Evolutionary conservation across 768 basidiomycete genomes (phyloP), one percentile per base, ranked within the genome.

Genomic region (Boletus rex-veris): DNA sequence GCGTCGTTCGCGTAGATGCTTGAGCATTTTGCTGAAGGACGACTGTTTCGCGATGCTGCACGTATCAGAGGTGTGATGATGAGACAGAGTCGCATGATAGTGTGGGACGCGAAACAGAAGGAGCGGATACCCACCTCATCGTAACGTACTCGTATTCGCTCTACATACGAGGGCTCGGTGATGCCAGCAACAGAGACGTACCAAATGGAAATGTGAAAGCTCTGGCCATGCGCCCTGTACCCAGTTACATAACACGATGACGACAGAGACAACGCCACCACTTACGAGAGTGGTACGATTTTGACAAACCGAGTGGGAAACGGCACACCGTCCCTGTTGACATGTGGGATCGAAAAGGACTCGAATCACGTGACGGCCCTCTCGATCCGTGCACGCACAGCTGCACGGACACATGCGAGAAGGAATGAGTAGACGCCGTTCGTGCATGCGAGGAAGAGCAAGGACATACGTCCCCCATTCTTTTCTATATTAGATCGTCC

Each of bases 121-220:
- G 4, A 36, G 18, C 4, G n/a, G 18, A 7, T 7, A 67, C 77
- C 30, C 64, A 90, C 90, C 73, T 88, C 81, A 51, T 88, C 83
- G 58, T 89, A 84, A 53, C 66, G 72, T 26, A 59, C 61, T 37
- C 76, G 73, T 18, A 84, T 73, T 55, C 73, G 69, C 52, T 84
- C 79, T n/a, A 92, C 84, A 43, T 77, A 80, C 5, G 68, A 63
- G 45, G 78, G 71, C 21, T 88, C 81, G 2, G 64, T 70, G 30
- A 87, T 80, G 2, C 90, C 90, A 4, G 74, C 70, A 51, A 92
- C 59, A 1, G 83, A 68, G 26, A 91, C 74, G 58, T 85, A 76
- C 90, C 90, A 92, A 49, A 92, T 83, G 2, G 90, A 90, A 24
- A 83, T 82, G 61, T 91, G 88, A 64, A 86, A 92, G 60, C 80